Evolutionary conservation across 106 monocot genomes (phyloP).

Genomic region (Dendrobium officinale): DNA sequence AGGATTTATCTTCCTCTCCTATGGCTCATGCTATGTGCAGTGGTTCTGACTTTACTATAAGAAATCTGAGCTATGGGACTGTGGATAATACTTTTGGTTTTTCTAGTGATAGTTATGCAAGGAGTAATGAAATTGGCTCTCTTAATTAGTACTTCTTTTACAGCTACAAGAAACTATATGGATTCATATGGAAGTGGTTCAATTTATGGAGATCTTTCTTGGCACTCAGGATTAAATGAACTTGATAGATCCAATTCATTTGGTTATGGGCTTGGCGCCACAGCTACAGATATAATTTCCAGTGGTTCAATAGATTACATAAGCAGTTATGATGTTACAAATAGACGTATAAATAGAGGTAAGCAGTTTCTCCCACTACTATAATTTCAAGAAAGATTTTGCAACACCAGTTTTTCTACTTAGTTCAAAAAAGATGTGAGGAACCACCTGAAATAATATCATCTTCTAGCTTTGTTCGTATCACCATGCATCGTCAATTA

Average conservation of each 20-base stretch:
- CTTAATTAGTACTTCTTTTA: conserved; percentile 15
- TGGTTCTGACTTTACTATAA: neutral
- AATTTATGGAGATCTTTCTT: conserved; percentile 67
- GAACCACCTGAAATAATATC: neutral
- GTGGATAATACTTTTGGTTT: conserved; percentile 27
- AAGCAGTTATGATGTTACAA: conserved; percentile 43
- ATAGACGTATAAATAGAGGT: conserved; percentile 72
- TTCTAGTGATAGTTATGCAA: conserved; percentile 21
- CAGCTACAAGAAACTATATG: conserved; percentile 31
- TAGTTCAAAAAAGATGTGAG: neutral
- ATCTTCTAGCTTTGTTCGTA: neutral
- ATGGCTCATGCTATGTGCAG: too few relatives aligned
- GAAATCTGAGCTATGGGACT: neutral
- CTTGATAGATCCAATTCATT: conserved; percentile 45
- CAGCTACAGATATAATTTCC: conserved; percentile 25
- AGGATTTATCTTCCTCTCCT: too few relatives aligned
- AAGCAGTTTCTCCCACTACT: conserved; percentile 10
- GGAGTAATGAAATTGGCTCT: conserved; percentile 21
- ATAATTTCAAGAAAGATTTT: neutral
- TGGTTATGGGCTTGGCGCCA: conserved; percentile 35
- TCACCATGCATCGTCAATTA: neutral
- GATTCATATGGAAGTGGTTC: conserved; percentile 49
- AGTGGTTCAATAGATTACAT: conserved; percentile 41
- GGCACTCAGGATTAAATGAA: conserved; percentile 47
- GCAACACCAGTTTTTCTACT: neutral